phyloP scores from a whole-genome alignment of 2,329 filamentous ascomycete genomes.

The Dothidotthia symphoricarpi region DNA sequence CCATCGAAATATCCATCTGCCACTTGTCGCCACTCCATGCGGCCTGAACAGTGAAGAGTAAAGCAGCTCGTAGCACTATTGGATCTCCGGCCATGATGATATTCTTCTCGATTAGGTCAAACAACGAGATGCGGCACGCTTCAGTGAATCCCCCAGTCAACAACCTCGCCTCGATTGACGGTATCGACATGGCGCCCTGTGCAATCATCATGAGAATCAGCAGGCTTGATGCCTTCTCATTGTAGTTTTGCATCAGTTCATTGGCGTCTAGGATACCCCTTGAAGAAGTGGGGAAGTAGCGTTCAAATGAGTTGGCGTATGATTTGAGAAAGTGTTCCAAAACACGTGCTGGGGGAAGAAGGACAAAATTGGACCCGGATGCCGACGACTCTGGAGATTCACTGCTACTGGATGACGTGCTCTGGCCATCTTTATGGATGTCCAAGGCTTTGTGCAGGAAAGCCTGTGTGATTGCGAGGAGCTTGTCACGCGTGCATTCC shows the following conservation, averaged over 20 bases:
- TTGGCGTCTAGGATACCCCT: conserved; percentile 64
- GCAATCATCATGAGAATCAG: conserved; percentile 71
- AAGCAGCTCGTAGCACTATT: conserved; percentile 62
- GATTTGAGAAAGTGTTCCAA: conserved; percentile 66
- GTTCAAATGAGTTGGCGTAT: conserved; percentile 64
- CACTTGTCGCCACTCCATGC: conserved; percentile 75
- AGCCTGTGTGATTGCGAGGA: conserved; percentile 69
- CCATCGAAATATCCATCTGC: conserved; percentile 76
- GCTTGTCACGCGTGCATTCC: conserved; percentile 62
- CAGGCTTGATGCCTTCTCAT: conserved; percentile 64
- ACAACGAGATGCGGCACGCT: conserved; percentile 69
- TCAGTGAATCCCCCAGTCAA: conserved; percentile 67
- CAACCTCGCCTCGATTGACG: conserved; percentile 63
- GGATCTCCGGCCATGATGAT: conserved; percentile 66
- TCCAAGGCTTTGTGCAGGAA: conserved; percentile 70
- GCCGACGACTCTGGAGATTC: conserved; percentile 51
- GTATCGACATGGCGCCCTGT: conserved; percentile 65
- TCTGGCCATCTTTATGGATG: conserved; percentile 58
- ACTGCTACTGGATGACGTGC: conserved; percentile 42
- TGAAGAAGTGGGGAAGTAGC: conserved; percentile 64
- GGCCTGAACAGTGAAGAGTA: conserved; percentile 66
- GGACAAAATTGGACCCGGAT: conserved; percentile 59
- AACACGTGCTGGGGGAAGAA: conserved; percentile 64
- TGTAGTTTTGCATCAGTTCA: conserved; percentile 60
- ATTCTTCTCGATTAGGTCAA: conserved; percentile 70